Base-by-base conservation (phyloP, 2,329 filamentous ascomycete genomes). In the Sporothrix brunneoviolacea region DNA sequence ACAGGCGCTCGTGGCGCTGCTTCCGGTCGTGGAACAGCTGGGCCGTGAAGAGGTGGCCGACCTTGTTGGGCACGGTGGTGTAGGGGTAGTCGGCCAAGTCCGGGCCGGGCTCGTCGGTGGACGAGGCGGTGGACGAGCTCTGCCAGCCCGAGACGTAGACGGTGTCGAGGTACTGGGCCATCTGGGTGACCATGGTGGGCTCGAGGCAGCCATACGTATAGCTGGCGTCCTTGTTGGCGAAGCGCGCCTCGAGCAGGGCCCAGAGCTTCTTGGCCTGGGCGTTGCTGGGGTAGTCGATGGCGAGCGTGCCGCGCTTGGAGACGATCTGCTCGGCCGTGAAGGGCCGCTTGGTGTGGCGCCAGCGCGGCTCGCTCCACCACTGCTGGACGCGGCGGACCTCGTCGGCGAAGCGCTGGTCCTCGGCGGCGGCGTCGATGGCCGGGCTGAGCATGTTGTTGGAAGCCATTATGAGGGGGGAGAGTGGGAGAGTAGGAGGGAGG, bases 11-110 rank as follows among this genome's bases (percentile, higher is more conserved):
- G 69, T 97, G 90, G 58, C 93, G 86, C 73, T 98, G 93, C 74
- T 98, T 98, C 64, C 93, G 88, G 78, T 98, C 93, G 73, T 98
- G 93, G 85, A 98, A 98, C 51, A 97, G 83, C 72, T 98, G 93
- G 13, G 93, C 91, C 82, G 94, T 91, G 82, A 95, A 98, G 47
- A 98, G 82, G 66, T 98, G 93, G 65, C 88, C 82, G 58, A 98
- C 93, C 72, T 98, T 98, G 77, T 97, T 95, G 47, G 93, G 93
- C 19, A 98, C 93, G 38, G 93, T 98, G 59, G 93, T 95, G 69
- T 91, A 91, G 55, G 93, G 91, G 71, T 98, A 98, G 69, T 98
- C 93, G 57, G 93, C 93, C 69, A 98, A 80, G 83, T 98, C 93
- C 43, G 93, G 93, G 35, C 91, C 93, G 22, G 93, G 93, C 74